Conservation (phyloP, 306 rosid genomes). For the Prunus mongolica region DNA sequence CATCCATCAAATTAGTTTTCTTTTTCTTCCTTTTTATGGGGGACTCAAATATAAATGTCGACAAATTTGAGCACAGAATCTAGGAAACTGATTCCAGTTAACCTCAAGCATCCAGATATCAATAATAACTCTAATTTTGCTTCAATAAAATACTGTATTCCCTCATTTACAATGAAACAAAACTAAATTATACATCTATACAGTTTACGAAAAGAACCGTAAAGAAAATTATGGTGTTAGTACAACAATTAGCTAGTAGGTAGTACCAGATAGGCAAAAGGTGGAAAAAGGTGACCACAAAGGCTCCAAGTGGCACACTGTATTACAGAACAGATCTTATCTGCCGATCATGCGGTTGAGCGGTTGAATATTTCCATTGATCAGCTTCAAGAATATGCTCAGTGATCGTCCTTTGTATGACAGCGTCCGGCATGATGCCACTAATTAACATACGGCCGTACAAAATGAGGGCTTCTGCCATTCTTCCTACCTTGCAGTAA, state of each 20-base stretch:
- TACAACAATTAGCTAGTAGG: not conserved
- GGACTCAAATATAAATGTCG: too few species aligned
- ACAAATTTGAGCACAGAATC: too few species aligned
- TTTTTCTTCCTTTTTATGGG: too few species aligned
- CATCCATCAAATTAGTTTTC: too few species aligned
- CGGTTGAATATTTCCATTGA: not conserved
- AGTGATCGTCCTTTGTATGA: conserved; percentile 13
- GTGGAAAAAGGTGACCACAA: too few species aligned
- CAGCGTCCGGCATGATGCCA: conserved; percentile 23
- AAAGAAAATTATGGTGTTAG: not conserved
- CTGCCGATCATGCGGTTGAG: not conserved
- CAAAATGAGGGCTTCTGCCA: conserved; percentile 22
- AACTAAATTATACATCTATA: too few species aligned
- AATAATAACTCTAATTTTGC: too few species aligned
- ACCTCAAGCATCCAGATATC: too few species aligned
- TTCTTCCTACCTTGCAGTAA: conserved; percentile 31
- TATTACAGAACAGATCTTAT: not conserved
- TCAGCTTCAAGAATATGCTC: not conserved
- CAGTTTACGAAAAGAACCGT: too few species aligned
- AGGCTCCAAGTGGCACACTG: not conserved
- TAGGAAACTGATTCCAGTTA: too few species aligned
- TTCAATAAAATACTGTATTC: too few species aligned
- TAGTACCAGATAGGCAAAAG: conserved; percentile 2
- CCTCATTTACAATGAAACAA: too few species aligned
- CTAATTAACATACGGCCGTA: conserved; percentile 18